Evolutionary conservation across 176 grass and related monocot species (phyloP).

Genomic region (Juncus effusus): DNA sequence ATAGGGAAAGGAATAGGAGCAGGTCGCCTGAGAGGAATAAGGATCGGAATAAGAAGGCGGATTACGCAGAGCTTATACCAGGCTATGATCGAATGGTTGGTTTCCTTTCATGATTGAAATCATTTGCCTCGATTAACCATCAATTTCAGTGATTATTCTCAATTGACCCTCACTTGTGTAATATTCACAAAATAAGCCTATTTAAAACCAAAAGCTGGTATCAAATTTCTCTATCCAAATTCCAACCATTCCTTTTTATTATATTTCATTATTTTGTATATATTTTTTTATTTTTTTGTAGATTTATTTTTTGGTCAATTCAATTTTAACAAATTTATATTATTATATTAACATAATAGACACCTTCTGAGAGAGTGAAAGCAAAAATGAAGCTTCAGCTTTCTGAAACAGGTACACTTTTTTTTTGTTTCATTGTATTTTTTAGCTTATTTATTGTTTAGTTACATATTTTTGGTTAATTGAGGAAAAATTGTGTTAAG

Average conservation of each 20-base stretch:
- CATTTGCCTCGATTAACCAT: neutral
- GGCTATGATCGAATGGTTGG: conserved; percentile 84
- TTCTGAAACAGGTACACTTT: conserved; percentile 58
- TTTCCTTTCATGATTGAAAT: neutral
- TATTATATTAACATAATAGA: conserved; percentile 44
- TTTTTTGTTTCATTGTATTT: neutral
- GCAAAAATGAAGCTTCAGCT: conserved; percentile 97
- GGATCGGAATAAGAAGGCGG: conserved; percentile 39
- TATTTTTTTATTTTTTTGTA: too few relatives aligned
- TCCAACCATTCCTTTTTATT: too few relatives aligned
- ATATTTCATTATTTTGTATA: too few relatives aligned
- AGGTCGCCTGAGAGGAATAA: conserved; percentile 39
- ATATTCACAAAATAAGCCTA: neutral
- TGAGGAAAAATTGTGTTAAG: too few relatives aligned
- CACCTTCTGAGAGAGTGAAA: conserved; percentile 82
- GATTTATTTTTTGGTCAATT: too few relatives aligned
- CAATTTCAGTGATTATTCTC: neutral
- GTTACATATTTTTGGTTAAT: too few relatives aligned
- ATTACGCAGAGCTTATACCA: conserved; percentile 67
- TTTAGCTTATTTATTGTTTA: neutral
- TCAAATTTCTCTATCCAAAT: too few relatives aligned
- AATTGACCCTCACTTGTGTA: neutral
- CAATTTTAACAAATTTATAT: too few relatives aligned
- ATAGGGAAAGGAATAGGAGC: conserved; percentile 12
- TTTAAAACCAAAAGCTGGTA: too few relatives aligned